Evolutionary conservation across 2,329 filamentous ascomycete genomes (phyloP), one percentile per base, ranked within the genome.

Genomic region (Clonostachys byssicola): DNA sequence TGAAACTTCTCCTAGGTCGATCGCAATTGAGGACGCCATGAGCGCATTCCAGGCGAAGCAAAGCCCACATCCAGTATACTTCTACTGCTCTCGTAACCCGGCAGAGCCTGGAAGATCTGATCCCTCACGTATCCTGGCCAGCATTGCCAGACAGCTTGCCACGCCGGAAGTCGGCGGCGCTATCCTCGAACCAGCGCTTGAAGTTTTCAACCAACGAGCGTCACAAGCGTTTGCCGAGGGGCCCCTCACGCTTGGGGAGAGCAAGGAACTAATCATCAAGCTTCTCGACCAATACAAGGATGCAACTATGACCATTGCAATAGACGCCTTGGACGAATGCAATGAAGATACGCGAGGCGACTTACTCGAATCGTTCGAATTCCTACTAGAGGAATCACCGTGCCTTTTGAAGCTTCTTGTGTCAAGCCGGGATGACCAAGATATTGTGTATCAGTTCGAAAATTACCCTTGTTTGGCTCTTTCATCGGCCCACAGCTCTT

Each of bases 391-490:
- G 4, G 16, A 43, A 34, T 44, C 47, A 9, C 34, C 44, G 3
- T 46, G 44, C 39, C 44, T 49, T 12, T n/a, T 51, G 8, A 51
- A 51, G 36, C 38, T 51, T 3, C 49, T 49, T 33, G 39, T 51
- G 18, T 49, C 47, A 12, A 51, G 49, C 44, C 47, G 47, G 14
- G 38, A 49, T 7, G 36, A 51, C n/a, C 44, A 51, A 34, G 47
- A 49, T 14, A 49, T 51, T 16, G 44, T 51, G 9, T 47, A 43
- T 17, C 41, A 23, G 14, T 30, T 49, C 10, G 5, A 34, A 9
- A 16, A 34, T 8, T 49, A 47, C 23, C 44, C 30, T 3, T 49
- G 44, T 6, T 17, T 49, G 8, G 12, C 38, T 12, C 44, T 51
- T 12, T 49, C 44, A 9, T 49, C 47, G 12, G 18, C 17, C 5